Evolutionary conservation across 192 early-diverging fungal genomes (phyloP).

Genomic region (Gamsiella multidivaricata): DNA sequence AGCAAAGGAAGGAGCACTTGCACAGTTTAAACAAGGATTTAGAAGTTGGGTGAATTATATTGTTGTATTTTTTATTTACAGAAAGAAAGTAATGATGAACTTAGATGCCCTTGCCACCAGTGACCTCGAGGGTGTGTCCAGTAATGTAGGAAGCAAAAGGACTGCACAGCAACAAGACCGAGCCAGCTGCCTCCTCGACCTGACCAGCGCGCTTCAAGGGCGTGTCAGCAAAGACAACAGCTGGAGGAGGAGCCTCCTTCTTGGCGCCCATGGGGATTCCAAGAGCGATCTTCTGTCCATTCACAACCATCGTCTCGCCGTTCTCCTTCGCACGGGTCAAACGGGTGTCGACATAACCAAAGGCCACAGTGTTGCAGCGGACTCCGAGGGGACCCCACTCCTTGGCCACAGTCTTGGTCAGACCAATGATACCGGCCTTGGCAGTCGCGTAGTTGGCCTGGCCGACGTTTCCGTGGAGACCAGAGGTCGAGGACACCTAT

Average conservation of each 20-base stretch:
- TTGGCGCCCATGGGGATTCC: constrained; percentile 65
- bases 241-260: constrained; percentile 43
- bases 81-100: neutral
- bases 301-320: constrained; percentile 68
- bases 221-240: constrained; percentile 58
- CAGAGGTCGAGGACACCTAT: constrained; percentile 70
- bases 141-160: constrained; percentile 68
- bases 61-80: neutral
- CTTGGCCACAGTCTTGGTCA: constrained; percentile 92
- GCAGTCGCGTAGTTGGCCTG: constrained; percentile 97
- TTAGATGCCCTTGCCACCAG: constrained; percentile 72
- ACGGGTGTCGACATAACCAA: constrained; percentile 72
- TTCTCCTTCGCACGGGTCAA: constrained; percentile 73
- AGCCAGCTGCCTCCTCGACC: constrained; percentile 71
- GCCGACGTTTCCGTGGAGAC: constrained; percentile 91
- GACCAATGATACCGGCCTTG: constrained; percentile 92
- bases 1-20: no score
- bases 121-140: constrained; percentile 69
- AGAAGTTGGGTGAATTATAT: neutral
- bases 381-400: constrained; percentile 74
- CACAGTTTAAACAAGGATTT: no score
- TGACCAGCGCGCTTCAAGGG: constrained; percentile 67
- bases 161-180: constrained; percentile 66
- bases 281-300: constrained; percentile 69
- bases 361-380: constrained; percentile 72